These are phyloP conservation scores for Geum urbanum DNA, from an alignment of 306 rosid species.

Conservation along the genomic window DNA sequence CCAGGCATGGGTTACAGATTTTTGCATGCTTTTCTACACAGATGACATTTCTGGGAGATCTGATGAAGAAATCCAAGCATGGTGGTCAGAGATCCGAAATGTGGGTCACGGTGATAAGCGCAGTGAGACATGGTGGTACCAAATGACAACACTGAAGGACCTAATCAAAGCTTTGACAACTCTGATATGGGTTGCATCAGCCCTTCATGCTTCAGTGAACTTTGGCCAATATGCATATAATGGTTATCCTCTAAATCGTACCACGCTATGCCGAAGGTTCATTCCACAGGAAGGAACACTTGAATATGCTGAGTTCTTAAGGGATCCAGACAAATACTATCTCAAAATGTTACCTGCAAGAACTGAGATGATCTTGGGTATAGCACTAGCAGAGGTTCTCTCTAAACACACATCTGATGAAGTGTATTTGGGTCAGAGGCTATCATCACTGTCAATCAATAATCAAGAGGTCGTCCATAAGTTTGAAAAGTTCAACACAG, in stretches of 20 bases:
- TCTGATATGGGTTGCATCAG: conserved; percentile 72
- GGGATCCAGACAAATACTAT: conserved; percentile 57
- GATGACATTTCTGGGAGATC: conserved; percentile 37
- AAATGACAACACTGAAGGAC: conserved; percentile 40
- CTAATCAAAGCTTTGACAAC: conserved; percentile 58
- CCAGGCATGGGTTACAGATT: conserved; percentile 59
- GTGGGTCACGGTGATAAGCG: conserved; percentile 59
- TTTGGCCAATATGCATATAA: conserved; percentile 55
- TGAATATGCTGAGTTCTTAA: conserved; percentile 56
- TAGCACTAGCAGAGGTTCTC: conserved; percentile 43
- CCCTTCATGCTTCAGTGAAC: conserved; percentile 59
- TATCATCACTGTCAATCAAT: conserved; percentile 50
- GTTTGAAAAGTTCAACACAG: conserved; percentile 48
- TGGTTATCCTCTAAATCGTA: conserved; percentile 52
- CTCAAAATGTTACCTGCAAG: conserved; percentile 53
- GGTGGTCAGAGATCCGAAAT: conserved; percentile 65
- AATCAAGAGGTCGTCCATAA: conserved; percentile 36
- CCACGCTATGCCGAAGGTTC: conserved; percentile 48
- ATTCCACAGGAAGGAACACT: conserved; percentile 62
- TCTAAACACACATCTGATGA: conserved; percentile 51
- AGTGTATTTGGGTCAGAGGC: conserved; percentile 45
- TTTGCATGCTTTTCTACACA: conserved; percentile 55
- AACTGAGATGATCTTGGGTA: conserved; percentile 46
- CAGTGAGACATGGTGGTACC: conserved; percentile 43
- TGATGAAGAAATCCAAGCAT: conserved; percentile 61